Evolutionary conservation across 2,329 filamentous ascomycete species (phyloP).

Genomic region (Myriangium duriaei): DNA sequence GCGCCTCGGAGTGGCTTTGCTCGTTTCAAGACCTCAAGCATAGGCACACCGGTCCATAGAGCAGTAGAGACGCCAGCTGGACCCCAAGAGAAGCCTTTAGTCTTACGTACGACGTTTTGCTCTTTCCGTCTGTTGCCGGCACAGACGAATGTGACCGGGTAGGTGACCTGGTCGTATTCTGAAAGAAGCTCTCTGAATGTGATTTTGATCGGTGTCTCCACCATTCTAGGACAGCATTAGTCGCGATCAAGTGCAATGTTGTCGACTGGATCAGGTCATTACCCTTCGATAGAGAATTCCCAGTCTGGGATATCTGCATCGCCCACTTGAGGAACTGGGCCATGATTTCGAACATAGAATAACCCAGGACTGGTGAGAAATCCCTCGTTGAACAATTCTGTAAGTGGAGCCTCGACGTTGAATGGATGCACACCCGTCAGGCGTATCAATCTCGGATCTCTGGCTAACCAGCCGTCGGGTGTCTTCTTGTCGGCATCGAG

Average conservation of each 20-base stretch:
- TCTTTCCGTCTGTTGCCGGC: conserved; percentile 87
- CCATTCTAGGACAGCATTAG: conserved; percentile 43
- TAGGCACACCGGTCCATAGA: conserved; percentile 70
- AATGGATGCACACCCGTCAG: conserved; percentile 84
- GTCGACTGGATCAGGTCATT: conserved; percentile 15
- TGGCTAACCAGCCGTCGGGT: conserved; percentile 66
- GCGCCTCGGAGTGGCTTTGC: conserved; percentile 59
- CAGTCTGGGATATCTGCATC: conserved; percentile 64
- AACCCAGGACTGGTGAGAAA: conserved; percentile 80
- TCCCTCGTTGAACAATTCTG: conserved; percentile 62
- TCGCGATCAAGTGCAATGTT: neutral
- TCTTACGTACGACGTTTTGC: conserved; percentile 81
- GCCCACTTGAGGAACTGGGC: conserved; percentile 61
- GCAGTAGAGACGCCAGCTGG: conserved; percentile 77
- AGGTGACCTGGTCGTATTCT: conserved; percentile 69
- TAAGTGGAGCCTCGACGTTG: conserved; percentile 77
- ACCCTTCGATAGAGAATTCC: conserved; percentile 70
- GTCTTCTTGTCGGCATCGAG: conserved; percentile 69
- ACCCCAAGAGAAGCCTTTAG: conserved; percentile 91
- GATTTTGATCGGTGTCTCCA: conserved; percentile 61
- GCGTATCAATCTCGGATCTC: conserved; percentile 71
- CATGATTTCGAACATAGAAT: conserved; percentile 89
- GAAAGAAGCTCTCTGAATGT: conserved; percentile 59
- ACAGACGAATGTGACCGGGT: conserved; percentile 79
- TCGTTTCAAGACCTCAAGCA: conserved; percentile 56